Evolutionary conservation across 108 stramenopile species (phyloP).

Genomic region (Mayamaea pseudoterrestris): DNA sequence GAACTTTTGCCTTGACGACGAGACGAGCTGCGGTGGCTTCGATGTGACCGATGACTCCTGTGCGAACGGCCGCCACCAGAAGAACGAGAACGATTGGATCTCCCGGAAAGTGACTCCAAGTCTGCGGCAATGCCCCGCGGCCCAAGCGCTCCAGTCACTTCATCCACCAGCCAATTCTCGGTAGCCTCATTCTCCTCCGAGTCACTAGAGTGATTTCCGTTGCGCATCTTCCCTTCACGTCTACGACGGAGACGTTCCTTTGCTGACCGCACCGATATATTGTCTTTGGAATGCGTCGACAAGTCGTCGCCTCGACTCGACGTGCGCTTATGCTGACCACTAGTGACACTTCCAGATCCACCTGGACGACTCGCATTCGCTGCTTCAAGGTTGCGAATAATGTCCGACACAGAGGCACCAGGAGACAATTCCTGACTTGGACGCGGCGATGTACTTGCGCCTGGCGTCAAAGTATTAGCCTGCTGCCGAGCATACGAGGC

Average conservation of each 20-base stretch:
- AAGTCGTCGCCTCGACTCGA: slow-evolving; percentile 10
- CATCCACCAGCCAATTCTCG: slow-evolving; percentile 72
- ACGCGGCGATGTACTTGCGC: neutral
- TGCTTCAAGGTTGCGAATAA: slow-evolving; percentile 62
- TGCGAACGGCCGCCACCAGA: slow-evolving; percentile 53
- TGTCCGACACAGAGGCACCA: slow-evolving; percentile 62
- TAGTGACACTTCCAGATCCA: slow-evolving; percentile 14
- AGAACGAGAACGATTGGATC: slow-evolving; percentile 59
- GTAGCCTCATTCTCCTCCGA: slow-evolving; percentile 32
- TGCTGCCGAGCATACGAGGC: slow-evolving; percentile 31
- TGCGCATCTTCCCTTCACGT: slow-evolving; percentile 17
- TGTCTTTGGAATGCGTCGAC: slow-evolving; percentile 6
- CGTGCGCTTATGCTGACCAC: neutral
- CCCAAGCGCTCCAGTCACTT: slow-evolving; percentile 73
- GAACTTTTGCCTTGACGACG: slow-evolving; percentile 15
- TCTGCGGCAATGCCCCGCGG: slow-evolving; percentile 72
- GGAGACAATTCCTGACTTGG: neutral
- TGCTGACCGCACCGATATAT: slow-evolving; percentile 18
- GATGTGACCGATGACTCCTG: slow-evolving; percentile 40
- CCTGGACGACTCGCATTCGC: slow-evolving; percentile 31
- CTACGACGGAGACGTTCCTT: slow-evolving; percentile 33
- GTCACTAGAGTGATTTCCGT: neutral
- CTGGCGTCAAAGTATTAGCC: neutral
- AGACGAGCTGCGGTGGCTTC: slow-evolving; percentile 11
- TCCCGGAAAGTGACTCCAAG: slow-evolving; percentile 66